Evolutionary conservation across 2,329 filamentous ascomycete genomes (phyloP), one percentile per base, ranked within the genome.

Genomic region (Microcera coccophila): DNA sequence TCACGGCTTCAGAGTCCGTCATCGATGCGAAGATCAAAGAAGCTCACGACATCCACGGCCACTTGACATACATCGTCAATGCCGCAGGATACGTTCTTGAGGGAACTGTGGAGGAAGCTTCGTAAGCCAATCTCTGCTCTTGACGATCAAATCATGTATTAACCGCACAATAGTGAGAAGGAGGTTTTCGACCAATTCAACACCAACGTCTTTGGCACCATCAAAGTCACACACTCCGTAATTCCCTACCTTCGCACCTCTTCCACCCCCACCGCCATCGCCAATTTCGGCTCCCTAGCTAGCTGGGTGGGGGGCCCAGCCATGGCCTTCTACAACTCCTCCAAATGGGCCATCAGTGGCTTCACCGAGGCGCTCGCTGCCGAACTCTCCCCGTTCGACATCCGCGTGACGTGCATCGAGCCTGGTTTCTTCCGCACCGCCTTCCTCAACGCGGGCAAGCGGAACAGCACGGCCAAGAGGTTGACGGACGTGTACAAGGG

Each of bases 151-250:
- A 20, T 14, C 11, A 11, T 5, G 12, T 21, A 11, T 24, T 36
- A 36, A 38, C 5, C 16, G 16, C 14, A n/a, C 11, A 3, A 18
- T 9, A 60, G 53, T 39, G 45, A 53, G 19, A 52, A 60, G 18
- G 63, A 67, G 40, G 55, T 62, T 21, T 54, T 54, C 10, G 60
- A 59, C 19, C 48, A 60, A 9, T 74, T 71, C 57, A 63, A 70
- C 48, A 72, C 71, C 37, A 77, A 78, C 50, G 68, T 76, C 35
- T 69, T 75, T 39, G 74, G 72, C 18, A 60, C 65, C 19, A 53
- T 73, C 28, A 73, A 71, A 38, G 59, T 75, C 17, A 65, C 63
- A 17, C 68, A 70, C 20, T 70, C 72, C 4, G 62, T 71, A 8
- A 52, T 71, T 0, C 71, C 70, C 1, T 64, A 71, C 39, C 58